phyloP scores from a whole-genome alignment of 306 rosid genomes.

The Gastrolobium villosum region DNA sequence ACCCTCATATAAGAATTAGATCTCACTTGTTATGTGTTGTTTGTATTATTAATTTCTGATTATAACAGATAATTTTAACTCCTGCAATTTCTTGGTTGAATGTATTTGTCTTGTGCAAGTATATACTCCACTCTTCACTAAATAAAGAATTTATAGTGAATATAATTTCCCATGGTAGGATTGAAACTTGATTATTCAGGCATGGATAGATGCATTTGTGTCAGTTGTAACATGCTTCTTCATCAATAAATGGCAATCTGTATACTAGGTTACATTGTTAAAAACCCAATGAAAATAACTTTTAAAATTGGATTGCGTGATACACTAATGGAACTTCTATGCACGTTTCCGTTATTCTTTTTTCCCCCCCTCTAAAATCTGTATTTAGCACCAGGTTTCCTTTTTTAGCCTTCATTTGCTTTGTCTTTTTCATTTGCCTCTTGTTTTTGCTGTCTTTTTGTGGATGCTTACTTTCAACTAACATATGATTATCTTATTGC shows the following conservation, averaged over 20 bases:
- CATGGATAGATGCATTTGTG: background rate
- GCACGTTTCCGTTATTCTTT: background rate
- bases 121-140: background rate
- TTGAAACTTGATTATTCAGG: conserved; percentile 17
- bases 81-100: conserved; percentile 1
- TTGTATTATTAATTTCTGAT: conserved; percentile 37
- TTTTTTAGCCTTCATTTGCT: background rate
- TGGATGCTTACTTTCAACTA: background rate
- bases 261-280: conserved; percentile 11
- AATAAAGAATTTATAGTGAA: background rate
- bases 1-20: conserved; percentile 17
- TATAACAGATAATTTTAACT: no score
- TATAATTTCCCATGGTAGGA: conserved; percentile 3
- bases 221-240: conserved; percentile 20
- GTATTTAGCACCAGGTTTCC: no score
- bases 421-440: background rate
- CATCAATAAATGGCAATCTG: conserved; percentile 22
- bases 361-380: background rate
- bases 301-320: conserved; percentile 6
- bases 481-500: conserved; percentile 36
- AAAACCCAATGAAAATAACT: background rate
- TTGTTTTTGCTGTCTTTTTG: background rate
- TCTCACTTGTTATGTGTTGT: background rate
- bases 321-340: conserved; percentile 5
- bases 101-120: background rate